Conservation (phyloP, 2,329 filamentous ascomycete species). For the Macrophomina phaseolina region DNA sequence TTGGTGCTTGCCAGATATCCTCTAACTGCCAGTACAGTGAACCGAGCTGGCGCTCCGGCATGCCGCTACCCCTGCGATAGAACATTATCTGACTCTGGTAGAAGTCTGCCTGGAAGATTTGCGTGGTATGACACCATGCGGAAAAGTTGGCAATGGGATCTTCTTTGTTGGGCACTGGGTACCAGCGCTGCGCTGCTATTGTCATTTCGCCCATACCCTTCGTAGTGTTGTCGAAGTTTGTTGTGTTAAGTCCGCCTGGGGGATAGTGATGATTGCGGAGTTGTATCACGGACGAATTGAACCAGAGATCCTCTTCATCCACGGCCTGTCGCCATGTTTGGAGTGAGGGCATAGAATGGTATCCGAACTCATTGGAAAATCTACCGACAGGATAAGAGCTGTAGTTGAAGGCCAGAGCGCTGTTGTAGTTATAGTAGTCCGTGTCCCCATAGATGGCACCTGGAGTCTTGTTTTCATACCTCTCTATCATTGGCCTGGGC, state of each 20-base stretch:
- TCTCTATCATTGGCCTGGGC: slow-evolving; percentile 59
- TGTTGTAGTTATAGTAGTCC: slow-evolving; percentile 66
- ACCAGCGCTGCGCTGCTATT: slow-evolving; percentile 60
- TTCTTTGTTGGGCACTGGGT: slow-evolving; percentile 60
- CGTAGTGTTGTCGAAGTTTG: slow-evolving; percentile 51
- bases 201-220: slow-evolving; percentile 65
- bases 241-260: slow-evolving; percentile 53
- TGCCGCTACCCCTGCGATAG: slow-evolving; percentile 64
- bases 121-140: slow-evolving; percentile 66
- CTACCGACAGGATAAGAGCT: slow-evolving; percentile 62
- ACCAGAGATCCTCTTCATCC: slow-evolving; percentile 56
- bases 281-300: slow-evolving; percentile 63
- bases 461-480: slow-evolving; percentile 60
- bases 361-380: slow-evolving; percentile 69
- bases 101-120: slow-evolving; percentile 69
- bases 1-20: slow-evolving; percentile 69
- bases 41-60: slow-evolving; percentile 64
- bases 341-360: slow-evolving; percentile 66
- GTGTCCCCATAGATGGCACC: slow-evolving; percentile 66
- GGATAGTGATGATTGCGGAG: slow-evolving; percentile 67
- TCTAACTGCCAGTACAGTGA: slow-evolving; percentile 70
- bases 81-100: slow-evolving; percentile 66
- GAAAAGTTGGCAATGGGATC: slow-evolving; percentile 64
- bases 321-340: slow-evolving; percentile 64
- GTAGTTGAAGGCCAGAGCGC: slow-evolving; percentile 59